Evolutionary conservation across 2,329 filamentous ascomycete genomes (phyloP), one percentile per base, ranked within the genome.

Genomic region (Trichoderma sp.): DNA sequence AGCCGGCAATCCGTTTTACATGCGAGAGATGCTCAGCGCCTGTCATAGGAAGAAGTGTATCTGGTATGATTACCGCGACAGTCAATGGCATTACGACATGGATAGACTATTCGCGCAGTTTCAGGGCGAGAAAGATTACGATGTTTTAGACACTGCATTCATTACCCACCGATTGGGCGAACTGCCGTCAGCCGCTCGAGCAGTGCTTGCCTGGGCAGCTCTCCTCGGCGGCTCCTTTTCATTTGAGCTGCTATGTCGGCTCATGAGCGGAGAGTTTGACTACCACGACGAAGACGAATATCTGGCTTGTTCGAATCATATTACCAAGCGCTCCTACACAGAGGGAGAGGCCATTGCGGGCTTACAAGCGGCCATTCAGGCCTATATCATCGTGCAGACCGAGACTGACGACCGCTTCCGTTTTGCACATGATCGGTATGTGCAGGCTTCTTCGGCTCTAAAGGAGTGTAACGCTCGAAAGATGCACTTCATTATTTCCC

Each of bases 401-500:
- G 92, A 95, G 70, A 89, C 89, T 1, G 94, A 97, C 74, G 93
- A 97, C 77, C 86, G 89, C 48, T 97, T 97, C 77, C 88, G 89
- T 37, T 97, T 97, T 76, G 89, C 90, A 37, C 94, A 97, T 77
- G 94, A 97, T 77, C 88, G 94, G 63, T 96, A 96, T 74, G 85
- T 93, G 60, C 89, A 91, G 75, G 92, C 92, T 17, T 89, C 92
- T 6, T 83, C 86, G 15, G 85, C 87, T 5, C 81, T 97, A 61
- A 87, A 86, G 70, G 89, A 94, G 75, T 89, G 87, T 74, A 88
- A 91, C 66, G 81, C 86, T 25, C 82, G 86, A 22, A 91, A 91
- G 72, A 97, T 97, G 94, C 93, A 97, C 78, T 97, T 94, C 73
- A 88, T 93, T 54, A 92, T 97, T 73, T 91, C 92, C 0, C 90